A percentile compares a stretch with the other conserved stretches of the same genome.
These are phyloP conservation scores for Verticillium nonalfalfae DNA, from an alignment of 2,329 filamentous ascomycete species.

Conservation along the genomic window DNA sequence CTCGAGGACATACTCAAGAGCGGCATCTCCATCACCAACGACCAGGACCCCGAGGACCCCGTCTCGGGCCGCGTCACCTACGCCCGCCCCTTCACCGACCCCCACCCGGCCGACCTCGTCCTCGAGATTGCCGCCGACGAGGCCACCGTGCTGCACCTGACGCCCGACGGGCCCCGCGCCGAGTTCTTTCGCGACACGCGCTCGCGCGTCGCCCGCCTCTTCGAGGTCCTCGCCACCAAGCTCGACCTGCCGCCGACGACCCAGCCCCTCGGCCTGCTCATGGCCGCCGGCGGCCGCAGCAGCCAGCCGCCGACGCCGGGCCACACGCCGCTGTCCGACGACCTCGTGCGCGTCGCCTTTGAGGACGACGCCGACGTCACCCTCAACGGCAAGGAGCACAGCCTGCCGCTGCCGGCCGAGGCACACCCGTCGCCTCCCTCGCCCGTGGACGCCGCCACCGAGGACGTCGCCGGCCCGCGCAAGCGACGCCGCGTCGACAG, in stretches of 20 bases:
- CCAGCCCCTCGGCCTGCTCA: conserved; percentile 59
- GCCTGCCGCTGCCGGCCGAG: conserved; percentile 21
- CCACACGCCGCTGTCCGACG: conserved; percentile 63
- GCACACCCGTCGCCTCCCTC: conserved; percentile 23
- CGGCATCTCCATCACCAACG: conserved; percentile 63
- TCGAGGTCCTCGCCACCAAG: conserved; percentile 78
- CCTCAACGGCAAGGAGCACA: conserved; percentile 49
- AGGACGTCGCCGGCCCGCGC: conserved; percentile 21
- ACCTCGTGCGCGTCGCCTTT: conserved; percentile 59
- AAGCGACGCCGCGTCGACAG: conserved; percentile 38
- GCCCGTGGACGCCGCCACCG: not conserved
- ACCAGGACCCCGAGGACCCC: conserved; percentile 16
- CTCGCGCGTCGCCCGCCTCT: conserved; percentile 62
- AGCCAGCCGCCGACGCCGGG: conserved; percentile 60
- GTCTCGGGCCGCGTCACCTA: conserved; percentile 62
- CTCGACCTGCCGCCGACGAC: conserved; percentile 59
- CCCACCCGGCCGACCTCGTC: conserved; percentile 64
- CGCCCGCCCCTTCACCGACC: conserved; percentile 79
- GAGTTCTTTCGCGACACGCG: conserved; percentile 70
- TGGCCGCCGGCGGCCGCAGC: conserved; percentile 55
- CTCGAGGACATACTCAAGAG: conserved; percentile 86
- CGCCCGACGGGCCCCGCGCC: conserved; percentile 36
- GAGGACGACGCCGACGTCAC: conserved; percentile 52
- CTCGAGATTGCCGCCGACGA: conserved; percentile 74
- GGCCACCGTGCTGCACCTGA: conserved; percentile 50